These are phyloP conservation scores for Fimicolochytrium jonesii DNA, from an alignment of 192 early-diverging fungal species.

Conservation along the genomic window DNA sequence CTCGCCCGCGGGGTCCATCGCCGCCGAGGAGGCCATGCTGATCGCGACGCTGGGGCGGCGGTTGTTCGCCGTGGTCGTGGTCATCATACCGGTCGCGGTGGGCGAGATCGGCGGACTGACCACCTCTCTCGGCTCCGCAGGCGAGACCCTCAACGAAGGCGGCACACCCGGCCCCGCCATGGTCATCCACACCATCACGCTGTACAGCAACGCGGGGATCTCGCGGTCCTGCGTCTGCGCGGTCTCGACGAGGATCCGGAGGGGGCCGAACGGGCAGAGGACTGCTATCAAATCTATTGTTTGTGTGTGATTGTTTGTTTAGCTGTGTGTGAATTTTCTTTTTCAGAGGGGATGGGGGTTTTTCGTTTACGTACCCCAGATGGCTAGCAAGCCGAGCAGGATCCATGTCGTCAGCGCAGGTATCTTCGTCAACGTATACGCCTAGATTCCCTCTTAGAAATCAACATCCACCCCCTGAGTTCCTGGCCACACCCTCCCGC, in stretches of 20 bases:
- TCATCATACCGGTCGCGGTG: neutral
- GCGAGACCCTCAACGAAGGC: too few species aligned
- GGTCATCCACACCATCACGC: constrained; percentile 70
- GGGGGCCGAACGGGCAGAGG: constrained; percentile 84
- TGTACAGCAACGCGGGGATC: constrained; percentile 72
- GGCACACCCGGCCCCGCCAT: constrained; percentile 45
- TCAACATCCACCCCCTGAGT: neutral
- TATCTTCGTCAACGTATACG: constrained; percentile 66
- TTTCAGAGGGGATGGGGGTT: too few species aligned
- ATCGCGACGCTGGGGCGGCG: neutral
- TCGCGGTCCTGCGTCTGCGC: constrained; percentile 68
- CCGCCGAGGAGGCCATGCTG: neutral
- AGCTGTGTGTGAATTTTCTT: too few species aligned
- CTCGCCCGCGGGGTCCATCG: too few species aligned
- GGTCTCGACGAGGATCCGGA: constrained; percentile 74
- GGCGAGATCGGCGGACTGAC: neutral
- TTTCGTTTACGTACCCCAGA: constrained; percentile 68
- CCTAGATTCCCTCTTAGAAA: constrained; percentile 33
- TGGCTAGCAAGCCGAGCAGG: constrained; percentile 66
- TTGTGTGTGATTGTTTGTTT: too few species aligned
- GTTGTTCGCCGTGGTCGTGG: neutral
- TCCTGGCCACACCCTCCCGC: too few species aligned
- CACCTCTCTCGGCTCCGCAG: too few species aligned
- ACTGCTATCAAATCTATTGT: constrained; percentile 86
- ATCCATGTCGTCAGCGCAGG: constrained; percentile 81